Base-by-base conservation (phyloP, 805 yeast genomes). In the Saccharomyces jurei region DNA sequence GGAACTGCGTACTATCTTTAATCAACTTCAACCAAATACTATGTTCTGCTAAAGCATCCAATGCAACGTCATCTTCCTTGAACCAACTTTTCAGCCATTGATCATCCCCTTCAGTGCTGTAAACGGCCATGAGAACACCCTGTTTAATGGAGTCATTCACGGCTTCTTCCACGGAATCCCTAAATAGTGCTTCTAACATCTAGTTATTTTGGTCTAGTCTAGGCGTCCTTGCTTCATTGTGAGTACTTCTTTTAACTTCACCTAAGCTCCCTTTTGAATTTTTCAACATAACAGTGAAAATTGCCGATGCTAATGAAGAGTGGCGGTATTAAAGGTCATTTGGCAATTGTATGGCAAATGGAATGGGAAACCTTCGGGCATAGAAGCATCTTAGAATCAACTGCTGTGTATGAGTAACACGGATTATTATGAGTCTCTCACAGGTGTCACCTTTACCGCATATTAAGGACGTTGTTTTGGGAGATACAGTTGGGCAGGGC, bases 401-500 rank as follows among this genome's bases (percentile, higher is more conserved):
- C 22, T 46, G 49, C 30, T 28, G 28, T 28, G 6, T 46, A 46
- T 46, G 49, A n/a, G 49, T 10, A 46, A 28, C 13, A n/a, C 30
- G n/a, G 2, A 28, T 28, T 22, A 32, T 46, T 17, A 53, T 50
- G 49, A 71, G 73, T 52, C 69, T 78, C 14, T 77, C 81, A 1
- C 81, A 78, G 60, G 63, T 76, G 50, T 49, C 56, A 25, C 53
- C 51, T 27, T 46, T 82, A 1, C 86, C 87, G 2, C 62, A 64
- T 28, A 74, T 82, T 36, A 74, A 75, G 50, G 76, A 74, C 29
- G 74, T 81, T 1, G 72, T 67, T 29, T 52, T 77, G 5, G 84
- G 81, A 0, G 73, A 73, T 27, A 80, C 86, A 0, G 73, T 84
- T 13, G 89, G 89, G 0, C 83, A 81, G 58, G 89, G 89, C 1